Evolutionary conservation across 345 rosid genomes (phyloP).

Genomic region (Brassica rapa): DNA sequence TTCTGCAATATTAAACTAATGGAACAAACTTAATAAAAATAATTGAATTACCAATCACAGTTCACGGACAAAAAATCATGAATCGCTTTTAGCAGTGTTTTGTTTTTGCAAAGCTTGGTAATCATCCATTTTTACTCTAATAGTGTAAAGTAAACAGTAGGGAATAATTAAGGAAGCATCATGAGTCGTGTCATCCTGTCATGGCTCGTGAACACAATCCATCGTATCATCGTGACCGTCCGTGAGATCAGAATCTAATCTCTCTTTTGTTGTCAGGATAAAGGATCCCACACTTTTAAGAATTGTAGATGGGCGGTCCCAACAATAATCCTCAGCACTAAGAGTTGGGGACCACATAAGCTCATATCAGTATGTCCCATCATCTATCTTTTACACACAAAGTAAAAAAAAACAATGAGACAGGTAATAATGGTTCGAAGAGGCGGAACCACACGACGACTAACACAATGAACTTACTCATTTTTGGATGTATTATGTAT

Average conservation of each 20-base stretch:
- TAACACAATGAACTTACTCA: neutral
- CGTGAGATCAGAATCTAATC: slow-evolving; percentile 39
- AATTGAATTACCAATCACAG: neutral
- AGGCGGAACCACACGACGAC: slow-evolving; percentile 19
- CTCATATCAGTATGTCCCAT: slow-evolving; percentile 39
- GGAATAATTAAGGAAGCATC: slow-evolving; percentile 32
- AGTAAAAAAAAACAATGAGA: slow-evolving; percentile 4
- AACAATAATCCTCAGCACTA: neutral
- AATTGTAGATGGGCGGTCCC: no score
- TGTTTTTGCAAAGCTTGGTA: neutral
- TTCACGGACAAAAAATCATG: slow-evolving; percentile 5
- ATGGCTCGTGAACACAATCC: slow-evolving; percentile 37
- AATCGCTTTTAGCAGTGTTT: slow-evolving; percentile 13
- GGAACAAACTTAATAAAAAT: neutral
- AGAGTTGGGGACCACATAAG: slow-evolving; percentile 27
- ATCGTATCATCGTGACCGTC: slow-evolving; percentile 43
- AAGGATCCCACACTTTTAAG: slow-evolving; percentile 2
- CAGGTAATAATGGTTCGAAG: slow-evolving; percentile 18
- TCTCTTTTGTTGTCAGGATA: slow-evolving; percentile 25
- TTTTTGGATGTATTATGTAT: no score
- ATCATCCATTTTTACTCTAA: slow-evolving; percentile 17
- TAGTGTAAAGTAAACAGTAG: slow-evolving; percentile 13
- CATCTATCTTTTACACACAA: slow-evolving; percentile 34
- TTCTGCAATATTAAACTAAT: no score
- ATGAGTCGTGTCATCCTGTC: slow-evolving; percentile 33